Conservation (phyloP, 2,329 filamentous ascomycete species). For the Phoma sp. region DNA sequence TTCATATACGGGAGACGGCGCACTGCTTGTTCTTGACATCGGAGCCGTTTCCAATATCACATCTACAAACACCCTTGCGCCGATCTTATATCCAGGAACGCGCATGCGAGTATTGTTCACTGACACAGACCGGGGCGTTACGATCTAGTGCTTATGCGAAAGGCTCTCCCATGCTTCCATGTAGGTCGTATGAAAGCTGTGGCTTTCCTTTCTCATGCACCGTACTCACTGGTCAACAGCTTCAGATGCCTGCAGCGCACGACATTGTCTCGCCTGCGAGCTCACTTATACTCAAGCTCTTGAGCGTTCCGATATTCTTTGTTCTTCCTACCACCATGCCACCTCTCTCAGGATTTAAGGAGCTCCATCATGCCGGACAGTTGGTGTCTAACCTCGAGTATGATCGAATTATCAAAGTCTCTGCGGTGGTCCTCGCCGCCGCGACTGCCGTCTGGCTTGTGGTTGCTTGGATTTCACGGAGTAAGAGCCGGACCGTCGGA, state of each 20-base stretch:
- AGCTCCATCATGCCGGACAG: neutral
- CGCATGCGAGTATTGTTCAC: constrained; percentile 30
- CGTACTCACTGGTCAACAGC: constrained; percentile 41
- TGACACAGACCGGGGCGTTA: constrained; percentile 36
- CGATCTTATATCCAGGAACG: constrained; percentile 34
- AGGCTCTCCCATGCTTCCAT: constrained; percentile 38
- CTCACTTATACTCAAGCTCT: constrained; percentile 27
- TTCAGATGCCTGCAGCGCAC: constrained; percentile 37
- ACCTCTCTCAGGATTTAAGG: constrained; percentile 26
- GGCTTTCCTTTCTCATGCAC: constrained; percentile 21
- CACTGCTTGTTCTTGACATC: constrained; percentile 23
- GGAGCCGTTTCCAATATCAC: constrained; percentile 21
- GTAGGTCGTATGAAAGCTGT: constrained; percentile 45
- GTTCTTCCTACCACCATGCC: constrained; percentile 36
- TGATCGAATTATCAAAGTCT: neutral
- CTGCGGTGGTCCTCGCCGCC: neutral
- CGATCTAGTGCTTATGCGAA: constrained; percentile 46
- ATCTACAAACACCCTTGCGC: constrained; percentile 41
- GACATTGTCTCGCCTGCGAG: constrained; percentile 34
- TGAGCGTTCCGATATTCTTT: constrained; percentile 18
- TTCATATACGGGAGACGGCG: constrained; percentile 17
- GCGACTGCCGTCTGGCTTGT: neutral
- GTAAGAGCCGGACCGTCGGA: neutral
- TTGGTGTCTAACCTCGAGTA: neutral
- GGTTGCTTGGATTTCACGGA: neutral